Evolutionary conservation across 108 stramenopile genomes (phyloP), one percentile per base, ranked within the genome.

Genomic region (Bacterosira constricta): DNA sequence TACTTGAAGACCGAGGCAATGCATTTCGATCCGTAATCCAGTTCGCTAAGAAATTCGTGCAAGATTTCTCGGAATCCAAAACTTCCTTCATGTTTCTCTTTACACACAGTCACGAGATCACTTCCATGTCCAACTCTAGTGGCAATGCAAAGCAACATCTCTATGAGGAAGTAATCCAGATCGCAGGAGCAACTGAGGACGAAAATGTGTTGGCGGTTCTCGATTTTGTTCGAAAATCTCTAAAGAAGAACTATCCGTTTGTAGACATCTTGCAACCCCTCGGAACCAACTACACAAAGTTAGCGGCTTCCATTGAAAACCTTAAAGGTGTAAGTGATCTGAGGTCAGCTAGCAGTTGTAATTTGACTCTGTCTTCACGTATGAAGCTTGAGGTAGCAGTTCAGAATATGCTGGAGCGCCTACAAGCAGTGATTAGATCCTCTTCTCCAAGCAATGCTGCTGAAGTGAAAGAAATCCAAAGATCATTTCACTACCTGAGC

Each of bases 1-100:
- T 87, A 37, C 63, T 87, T 11, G 86, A 87, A 71, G 81, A 84
- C 49, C 83, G 86, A 4, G 86, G 86, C 7, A 75, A 69, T 65
- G 78, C 86, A 52, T 66, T 84, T 36, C 62, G 83, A 18, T 68
- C 79, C 23, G 68, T 87, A 15, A 47, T 87, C 32, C 80, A 77
- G 69, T 79, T 87, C 61, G 79, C 75, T 21, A 79, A 66, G 15
- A 62, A 51, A 11, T 87, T 87, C 51, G 81, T 81, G 12, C 31
- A 41, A 27, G 84, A 85, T 55, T 87, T 87, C 55, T 62, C 58
- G 0, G 63, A 79, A 29, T 65, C 69, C 20, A 82, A 85, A 39
- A 63, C 17, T 23, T 63, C 73, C 49, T 87, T 87, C 82, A 73
- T 76, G 70, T 85, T 87, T 55, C 70, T 87, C 27, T 87, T 87